These are phyloP conservation scores for Tuber brumale DNA, from an alignment of 495 filamentous ascomycete genomes.

Conservation along the genomic window DNA sequence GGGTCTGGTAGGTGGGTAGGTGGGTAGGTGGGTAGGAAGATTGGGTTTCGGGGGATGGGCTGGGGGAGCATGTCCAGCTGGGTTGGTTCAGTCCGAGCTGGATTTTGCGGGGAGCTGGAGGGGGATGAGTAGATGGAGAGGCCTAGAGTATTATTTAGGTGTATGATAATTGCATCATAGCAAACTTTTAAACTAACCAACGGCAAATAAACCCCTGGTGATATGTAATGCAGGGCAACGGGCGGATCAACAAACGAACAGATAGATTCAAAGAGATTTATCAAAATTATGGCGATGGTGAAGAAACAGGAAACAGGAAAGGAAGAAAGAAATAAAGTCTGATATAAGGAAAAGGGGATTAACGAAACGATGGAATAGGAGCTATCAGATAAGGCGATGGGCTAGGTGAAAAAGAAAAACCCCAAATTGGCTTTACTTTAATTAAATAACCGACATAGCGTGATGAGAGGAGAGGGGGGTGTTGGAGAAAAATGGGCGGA, in stretches of 20 bases:
- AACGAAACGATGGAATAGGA: neutral
- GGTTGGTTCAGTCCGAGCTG: neutral
- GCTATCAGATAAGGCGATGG: neutral
- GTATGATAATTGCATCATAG: neutral
- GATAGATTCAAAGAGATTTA: neutral
- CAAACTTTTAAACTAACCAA: neutral
- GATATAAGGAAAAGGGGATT: neutral
- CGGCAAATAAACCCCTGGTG: neutral
- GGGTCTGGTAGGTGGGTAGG: neutral
- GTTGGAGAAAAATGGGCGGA: neutral
- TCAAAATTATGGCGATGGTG: neutral
- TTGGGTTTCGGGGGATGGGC: neutral
- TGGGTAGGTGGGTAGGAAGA: neutral
- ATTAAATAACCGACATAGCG: neutral
- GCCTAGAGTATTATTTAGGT: neutral
- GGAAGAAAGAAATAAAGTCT: neutral
- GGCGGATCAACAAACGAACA: neutral
- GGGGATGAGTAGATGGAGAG: neutral
- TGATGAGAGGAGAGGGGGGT: neutral
- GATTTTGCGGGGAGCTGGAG: neutral
- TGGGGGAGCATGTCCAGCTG: neutral
- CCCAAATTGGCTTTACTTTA: neutral
- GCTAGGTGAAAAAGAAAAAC: neutral
- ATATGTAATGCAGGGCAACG: neutral
- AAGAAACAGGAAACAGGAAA: neutral